phyloP scores from a whole-genome alignment of 345 rosid genomes.

The Syzygium oleosum region DNA sequence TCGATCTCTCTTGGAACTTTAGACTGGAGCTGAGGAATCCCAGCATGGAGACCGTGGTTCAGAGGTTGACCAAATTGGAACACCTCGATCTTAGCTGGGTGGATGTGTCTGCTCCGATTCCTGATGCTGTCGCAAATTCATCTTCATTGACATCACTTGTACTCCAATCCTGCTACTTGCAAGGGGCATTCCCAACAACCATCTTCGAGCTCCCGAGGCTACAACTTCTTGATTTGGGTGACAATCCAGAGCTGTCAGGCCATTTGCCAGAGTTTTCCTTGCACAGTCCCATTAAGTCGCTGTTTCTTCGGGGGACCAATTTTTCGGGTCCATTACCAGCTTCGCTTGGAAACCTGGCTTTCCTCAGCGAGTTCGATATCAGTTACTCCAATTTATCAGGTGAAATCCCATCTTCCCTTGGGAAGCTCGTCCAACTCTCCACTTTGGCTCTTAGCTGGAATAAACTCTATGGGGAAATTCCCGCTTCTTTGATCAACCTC shows the following conservation, averaged over 20 bases:
- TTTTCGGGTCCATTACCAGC: too few species aligned
- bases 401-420: too few species aligned
- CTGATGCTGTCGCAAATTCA: neutral
- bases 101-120: neutral
- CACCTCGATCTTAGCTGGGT: neutral
- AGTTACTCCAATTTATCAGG: neutral
- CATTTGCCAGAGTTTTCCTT: constrained; percentile 7
- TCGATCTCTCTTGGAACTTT: constrained; percentile 1
- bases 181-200: neutral
- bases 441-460: neutral
- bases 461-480: neutral
- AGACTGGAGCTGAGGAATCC: neutral
- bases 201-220: constrained; percentile 5
- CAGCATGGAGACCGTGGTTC: neutral
- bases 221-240: neutral
- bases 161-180: rapidly evolving
- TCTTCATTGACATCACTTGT: constrained; percentile 1
- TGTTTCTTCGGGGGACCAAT: rapidly evolving
- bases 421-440: neutral
- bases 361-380: too few species aligned
- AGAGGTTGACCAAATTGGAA: neutral
- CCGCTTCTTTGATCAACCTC: neutral
- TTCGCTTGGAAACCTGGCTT: too few species aligned
- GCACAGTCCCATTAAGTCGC: neutral
- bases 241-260: neutral